phyloP scores from a whole-genome alignment of 1,284 basidiomycete genomes.

The Cutaneotrichosporon sp. region DNA sequence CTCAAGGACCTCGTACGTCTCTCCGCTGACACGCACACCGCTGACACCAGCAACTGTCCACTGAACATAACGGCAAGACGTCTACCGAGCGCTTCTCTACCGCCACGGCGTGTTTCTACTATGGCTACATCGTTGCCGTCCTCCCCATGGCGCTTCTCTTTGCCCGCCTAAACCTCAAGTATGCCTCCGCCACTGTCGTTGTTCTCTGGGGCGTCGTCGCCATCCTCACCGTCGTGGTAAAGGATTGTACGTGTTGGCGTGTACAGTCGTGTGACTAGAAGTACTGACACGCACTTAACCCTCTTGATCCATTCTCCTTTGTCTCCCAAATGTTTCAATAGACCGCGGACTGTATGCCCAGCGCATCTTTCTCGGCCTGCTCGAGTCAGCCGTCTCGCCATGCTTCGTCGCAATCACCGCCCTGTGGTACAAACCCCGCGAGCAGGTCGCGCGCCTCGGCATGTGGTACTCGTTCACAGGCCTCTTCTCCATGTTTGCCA shows the following conservation, averaged over 20 bases:
- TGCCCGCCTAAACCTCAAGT: conserved; percentile 48
- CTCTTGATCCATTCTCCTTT: too few species aligned
- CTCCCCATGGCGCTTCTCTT: conserved; percentile 50
- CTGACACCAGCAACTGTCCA: conserved; percentile 27
- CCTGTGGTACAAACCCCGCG: conserved; percentile 52
- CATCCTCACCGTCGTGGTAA: conserved; percentile 50
- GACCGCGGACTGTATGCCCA: conserved; percentile 51
- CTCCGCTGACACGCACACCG: too few species aligned
- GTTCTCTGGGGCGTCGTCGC: conserved; percentile 51
- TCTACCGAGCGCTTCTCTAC: conserved; percentile 45
- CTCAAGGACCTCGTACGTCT: conserved; percentile 46
- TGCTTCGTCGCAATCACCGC: conserved; percentile 52
- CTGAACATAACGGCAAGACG: conserved; percentile 37
- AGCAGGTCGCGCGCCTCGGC: conserved; percentile 44
- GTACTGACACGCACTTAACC: not conserved
- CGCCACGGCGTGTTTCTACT: conserved; percentile 51
- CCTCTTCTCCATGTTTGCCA: conserved; percentile 46
- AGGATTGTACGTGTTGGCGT: conserved; percentile 18
- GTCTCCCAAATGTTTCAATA: too few species aligned
- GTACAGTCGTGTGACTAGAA: too few species aligned
- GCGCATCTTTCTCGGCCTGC: conserved; percentile 50
- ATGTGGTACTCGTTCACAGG: conserved; percentile 54
- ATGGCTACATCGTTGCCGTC: conserved; percentile 50
- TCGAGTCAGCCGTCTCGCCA: conserved; percentile 51
- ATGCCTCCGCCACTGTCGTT: conserved; percentile 36